These are phyloP conservation scores for Funneliformis caledonium DNA, from an alignment of 371 early-diverging fungal species.

Conservation along the genomic window DNA sequence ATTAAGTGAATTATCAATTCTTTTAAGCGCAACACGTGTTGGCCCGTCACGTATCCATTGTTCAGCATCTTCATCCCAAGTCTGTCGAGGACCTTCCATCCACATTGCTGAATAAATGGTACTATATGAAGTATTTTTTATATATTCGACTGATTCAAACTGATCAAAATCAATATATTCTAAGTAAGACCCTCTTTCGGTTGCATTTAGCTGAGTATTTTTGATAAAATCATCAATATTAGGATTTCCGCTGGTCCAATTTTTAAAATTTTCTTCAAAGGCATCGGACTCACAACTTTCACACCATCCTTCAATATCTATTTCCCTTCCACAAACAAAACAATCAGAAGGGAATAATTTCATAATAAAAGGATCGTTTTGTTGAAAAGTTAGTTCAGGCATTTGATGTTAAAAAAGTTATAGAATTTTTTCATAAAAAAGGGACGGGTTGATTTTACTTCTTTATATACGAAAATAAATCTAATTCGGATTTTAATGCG, in stretches of 20 bases:
- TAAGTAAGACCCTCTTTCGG: background rate
- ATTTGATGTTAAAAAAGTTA: too few species aligned
- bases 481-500: too few species aligned
- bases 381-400: too few species aligned
- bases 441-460: too few species aligned
- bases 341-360: too few species aligned
- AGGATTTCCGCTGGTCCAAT: background rate
- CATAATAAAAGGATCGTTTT: too few species aligned
- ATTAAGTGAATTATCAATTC: background rate
- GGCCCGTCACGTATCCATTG: background rate
- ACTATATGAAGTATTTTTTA: background rate
- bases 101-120: background rate
- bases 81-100: background rate
- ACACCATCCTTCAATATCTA: background rate
- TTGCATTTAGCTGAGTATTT: constrained; percentile 16
- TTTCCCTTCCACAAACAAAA: too few species aligned
- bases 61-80: background rate
- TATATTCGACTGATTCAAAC: background rate
- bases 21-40: background rate
- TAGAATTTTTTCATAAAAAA: too few species aligned
- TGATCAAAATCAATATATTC: background rate
- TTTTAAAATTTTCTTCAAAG: background rate
- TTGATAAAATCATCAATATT: background rate
- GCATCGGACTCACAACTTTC: background rate
- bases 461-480: too few species aligned